phyloP scores from a whole-genome alignment of 78 protist genomes.

The Polysphondylium violaceum region DNA sequence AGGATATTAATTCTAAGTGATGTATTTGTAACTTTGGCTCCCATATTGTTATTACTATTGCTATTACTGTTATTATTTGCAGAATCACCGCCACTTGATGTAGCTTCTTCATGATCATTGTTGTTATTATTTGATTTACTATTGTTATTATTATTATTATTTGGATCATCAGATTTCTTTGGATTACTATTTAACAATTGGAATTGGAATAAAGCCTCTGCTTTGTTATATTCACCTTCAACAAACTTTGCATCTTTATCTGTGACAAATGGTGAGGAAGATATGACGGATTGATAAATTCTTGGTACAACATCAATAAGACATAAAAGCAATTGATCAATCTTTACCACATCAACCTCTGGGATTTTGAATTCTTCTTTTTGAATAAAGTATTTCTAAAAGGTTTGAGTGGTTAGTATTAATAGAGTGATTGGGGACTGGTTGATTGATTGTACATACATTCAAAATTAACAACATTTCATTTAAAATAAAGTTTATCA shows the following conservation, averaged over 20 bases:
- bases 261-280: conserved; percentile 43
- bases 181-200: conserved; percentile 9
- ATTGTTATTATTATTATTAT: neutral
- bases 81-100: neutral
- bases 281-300: conserved; percentile 52
- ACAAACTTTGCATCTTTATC: conserved; percentile 59
- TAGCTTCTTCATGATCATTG: neutral
- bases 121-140: neutral
- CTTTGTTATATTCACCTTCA: conserved; percentile 66
- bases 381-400: conserved; percentile 41
- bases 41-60: neutral
- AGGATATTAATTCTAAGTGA: conserved; percentile 60
- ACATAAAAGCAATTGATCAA: conserved; percentile 36
- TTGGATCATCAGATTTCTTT: neutral
- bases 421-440: neutral
- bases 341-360: conserved; percentile 35
- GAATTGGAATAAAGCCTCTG: conserved; percentile 69
- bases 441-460: neutral
- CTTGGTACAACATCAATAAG: conserved; percentile 57
- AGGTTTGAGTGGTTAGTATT: neutral
- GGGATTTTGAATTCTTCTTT: conserved; percentile 71
- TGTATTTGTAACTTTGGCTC: conserved; percentile 16
- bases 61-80: neutral
- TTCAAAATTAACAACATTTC: conserved; percentile 26
- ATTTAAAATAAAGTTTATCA: conserved; percentile 4